Evolutionary conservation across 768 basidiomycete species (phyloP), one percentile per base, ranked within the genome.

Genomic region (Rhodotorula babjevae): DNA sequence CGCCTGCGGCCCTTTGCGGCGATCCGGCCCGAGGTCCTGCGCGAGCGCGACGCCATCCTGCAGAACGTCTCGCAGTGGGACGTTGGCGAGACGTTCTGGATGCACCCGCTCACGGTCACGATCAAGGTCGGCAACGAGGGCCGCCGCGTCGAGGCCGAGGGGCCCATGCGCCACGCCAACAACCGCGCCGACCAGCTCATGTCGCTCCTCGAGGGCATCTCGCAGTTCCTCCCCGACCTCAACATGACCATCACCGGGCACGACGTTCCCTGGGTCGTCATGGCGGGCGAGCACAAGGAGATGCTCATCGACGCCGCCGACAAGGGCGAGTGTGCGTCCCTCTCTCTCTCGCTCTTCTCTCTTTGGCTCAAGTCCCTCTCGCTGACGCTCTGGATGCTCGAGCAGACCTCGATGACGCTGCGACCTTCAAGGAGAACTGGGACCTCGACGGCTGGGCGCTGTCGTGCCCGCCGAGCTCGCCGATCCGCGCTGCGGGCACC

Each of bases 1-100:
- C 82, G 83, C 60, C 72, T 86, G 15, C 79, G 82, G 44, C 84
- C 84, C 0, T 84, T 83, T 77, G 84, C 82, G 82, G 85, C 82
- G 16, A 75, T 84, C 18, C 60, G 67, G 3, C 61, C 72, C n/a
- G 56, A 59, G 19, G 57, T 74, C 7, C 61, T 79, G 1, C 63
- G 63, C 46, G 49, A 67, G 55, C 68, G 78, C 9, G 60, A 63
- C 44, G 40, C 63, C 36, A 57, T 67, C 65, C 56, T 78, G 19
- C 68, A 72, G 59, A 64, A 69, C 36, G 47, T 46, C 33, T 53
- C 65, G 27, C 57, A 36, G 21, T 58, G 57, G 23, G 65, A 31
- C 6, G 44, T 15, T 11, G 71, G 63, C 14, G 46, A 69, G 52
- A 70, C 65, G 23, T 66, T 74, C 27, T 67, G 72, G 64, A 50